phyloP scores from a whole-genome alignment of 495 filamentous ascomycete genomes.

The Letharia columbiana region DNA sequence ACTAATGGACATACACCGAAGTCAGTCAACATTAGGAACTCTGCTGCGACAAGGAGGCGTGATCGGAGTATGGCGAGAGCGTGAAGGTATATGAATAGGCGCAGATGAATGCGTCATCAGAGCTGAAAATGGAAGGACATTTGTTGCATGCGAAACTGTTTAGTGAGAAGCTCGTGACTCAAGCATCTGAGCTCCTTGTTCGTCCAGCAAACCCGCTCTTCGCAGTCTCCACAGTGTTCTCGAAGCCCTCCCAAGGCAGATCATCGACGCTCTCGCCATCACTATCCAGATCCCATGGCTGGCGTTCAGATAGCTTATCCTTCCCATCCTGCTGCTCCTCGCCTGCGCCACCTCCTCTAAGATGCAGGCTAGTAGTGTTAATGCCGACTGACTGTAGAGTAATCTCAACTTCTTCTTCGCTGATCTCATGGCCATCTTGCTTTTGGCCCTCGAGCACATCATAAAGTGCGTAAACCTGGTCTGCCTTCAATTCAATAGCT shows the following conservation, averaged over 20 bases:
- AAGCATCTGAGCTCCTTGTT: slow-evolving; percentile 11
- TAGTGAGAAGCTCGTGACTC: not conserved
- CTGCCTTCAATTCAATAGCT: slow-evolving; percentile 68
- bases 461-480: slow-evolving; percentile 80
- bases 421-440: slow-evolving; percentile 54
- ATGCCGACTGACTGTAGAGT: slow-evolving; percentile 54
- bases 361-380: slow-evolving; percentile 23
- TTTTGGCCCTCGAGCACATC: slow-evolving; percentile 85
- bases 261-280: slow-evolving; percentile 28
- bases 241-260: slow-evolving; percentile 47
- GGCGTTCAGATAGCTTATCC: slow-evolving; percentile 9
- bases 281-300: slow-evolving; percentile 23
- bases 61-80: not conserved
- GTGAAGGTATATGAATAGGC: not conserved
- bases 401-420: slow-evolving; percentile 56
- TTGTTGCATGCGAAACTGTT: not conserved
- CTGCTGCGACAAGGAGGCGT: slow-evolving; percentile 2
- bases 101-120: not conserved
- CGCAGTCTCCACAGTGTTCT: slow-evolving; percentile 43
- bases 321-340: slow-evolving; percentile 3
- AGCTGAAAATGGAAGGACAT: not conserved
- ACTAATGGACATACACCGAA: slow-evolving; percentile 23
- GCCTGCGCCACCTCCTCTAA: slow-evolving; percentile 14
- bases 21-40: slow-evolving; percentile 22
- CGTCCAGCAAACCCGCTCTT: slow-evolving; percentile 11